Percentiles rank a stretch among this genome's conserved stretches.
Evolutionary conservation across 108 stramenopile species (phyloP).

Genomic region (Chaetoceros muelleri): DNA sequence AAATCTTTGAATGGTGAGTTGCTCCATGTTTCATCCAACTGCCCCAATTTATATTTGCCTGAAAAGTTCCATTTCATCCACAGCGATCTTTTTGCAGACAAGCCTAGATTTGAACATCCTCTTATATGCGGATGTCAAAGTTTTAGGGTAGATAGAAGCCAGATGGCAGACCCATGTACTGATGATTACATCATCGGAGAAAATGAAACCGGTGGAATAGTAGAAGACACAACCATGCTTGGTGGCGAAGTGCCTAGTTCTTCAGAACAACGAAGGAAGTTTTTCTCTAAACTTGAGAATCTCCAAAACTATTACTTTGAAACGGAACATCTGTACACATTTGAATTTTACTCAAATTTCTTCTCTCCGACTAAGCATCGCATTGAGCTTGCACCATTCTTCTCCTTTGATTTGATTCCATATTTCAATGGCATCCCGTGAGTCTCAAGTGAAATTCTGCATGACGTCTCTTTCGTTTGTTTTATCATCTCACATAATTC

Average conservation of each 20-base stretch:
- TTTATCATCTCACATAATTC: too few relatives aligned
- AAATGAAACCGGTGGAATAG: slow-evolving; percentile 14
- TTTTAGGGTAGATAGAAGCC: slow-evolving; percentile 25
- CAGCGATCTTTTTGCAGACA: slow-evolving; percentile 19
- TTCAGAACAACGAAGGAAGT: slow-evolving; percentile 23
- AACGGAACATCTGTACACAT: slow-evolving; percentile 26
- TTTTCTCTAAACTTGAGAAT: slow-evolving; percentile 24
- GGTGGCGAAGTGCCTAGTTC: slow-evolving; percentile 16
- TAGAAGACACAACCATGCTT: slow-evolving; percentile 24
- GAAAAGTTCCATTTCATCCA: not conserved
- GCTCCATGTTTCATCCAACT: not conserved
- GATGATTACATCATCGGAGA: slow-evolving; percentile 11
- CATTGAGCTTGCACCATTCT: slow-evolving; percentile 23
- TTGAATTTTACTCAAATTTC: slow-evolving; percentile 30
- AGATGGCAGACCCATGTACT: slow-evolving; percentile 4
- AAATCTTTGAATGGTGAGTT: slow-evolving; percentile 24
- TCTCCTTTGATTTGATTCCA: slow-evolving; percentile 29
- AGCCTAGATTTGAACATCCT: slow-evolving; percentile 28
- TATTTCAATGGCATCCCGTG: slow-evolving; percentile 33
- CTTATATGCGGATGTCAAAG: slow-evolving; percentile 31
- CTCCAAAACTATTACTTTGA: slow-evolving; percentile 26
- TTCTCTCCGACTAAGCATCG: slow-evolving; percentile 22
- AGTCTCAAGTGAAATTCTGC: too few relatives aligned
- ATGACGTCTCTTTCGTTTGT: too few relatives aligned
- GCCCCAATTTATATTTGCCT: too few relatives aligned